A percentile compares a stretch with the other conserved stretches of the same genome.
phyloP scores from a whole-genome alignment of 202 grass and related monocot genomes.

The Carex sylvatica region DNA sequence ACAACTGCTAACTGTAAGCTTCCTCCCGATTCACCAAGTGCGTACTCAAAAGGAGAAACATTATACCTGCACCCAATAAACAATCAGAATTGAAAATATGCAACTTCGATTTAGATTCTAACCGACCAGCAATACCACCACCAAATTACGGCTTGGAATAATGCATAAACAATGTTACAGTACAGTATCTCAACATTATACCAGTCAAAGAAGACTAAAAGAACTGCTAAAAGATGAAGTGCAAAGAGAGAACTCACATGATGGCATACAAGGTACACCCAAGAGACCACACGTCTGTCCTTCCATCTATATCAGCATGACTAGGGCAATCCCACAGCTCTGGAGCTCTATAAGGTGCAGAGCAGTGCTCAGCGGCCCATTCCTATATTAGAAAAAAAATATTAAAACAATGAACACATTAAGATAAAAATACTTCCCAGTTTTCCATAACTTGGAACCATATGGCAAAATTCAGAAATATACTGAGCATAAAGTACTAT shows the following conservation, averaged over 20 bases:
- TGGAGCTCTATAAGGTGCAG: conserved; percentile 90
- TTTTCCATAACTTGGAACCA: neutral
- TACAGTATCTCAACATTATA: neutral
- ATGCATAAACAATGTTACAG: neutral
- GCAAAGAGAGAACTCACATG: conserved; percentile 54
- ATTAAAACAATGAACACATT: neutral
- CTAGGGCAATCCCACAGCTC: conserved; percentile 97
- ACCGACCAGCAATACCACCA: neutral
- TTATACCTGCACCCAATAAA: conserved; percentile 47
- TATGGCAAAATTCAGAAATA: neutral
- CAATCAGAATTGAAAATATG: neutral
- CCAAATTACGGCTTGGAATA: neutral
- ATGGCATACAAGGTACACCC: conserved; percentile 96
- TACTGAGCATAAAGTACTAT: neutral
- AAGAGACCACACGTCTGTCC: conserved; percentile 96
- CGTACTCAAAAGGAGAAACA: conserved; percentile 88
- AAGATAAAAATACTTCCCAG: neutral
- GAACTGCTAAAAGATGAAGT: conserved; percentile 19
- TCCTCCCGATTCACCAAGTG: conserved; percentile 72
- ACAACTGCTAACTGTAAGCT: conserved; percentile 84
- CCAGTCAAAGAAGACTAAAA: neutral
- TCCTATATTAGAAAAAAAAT: conserved; percentile 41
- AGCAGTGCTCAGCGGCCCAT: conserved; percentile 97
- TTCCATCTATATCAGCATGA: conserved; percentile 85
- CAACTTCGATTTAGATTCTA: neutral